phyloP scores from a whole-genome alignment of 192 early-diverging fungal species.

The Linnemannia zychae region DNA sequence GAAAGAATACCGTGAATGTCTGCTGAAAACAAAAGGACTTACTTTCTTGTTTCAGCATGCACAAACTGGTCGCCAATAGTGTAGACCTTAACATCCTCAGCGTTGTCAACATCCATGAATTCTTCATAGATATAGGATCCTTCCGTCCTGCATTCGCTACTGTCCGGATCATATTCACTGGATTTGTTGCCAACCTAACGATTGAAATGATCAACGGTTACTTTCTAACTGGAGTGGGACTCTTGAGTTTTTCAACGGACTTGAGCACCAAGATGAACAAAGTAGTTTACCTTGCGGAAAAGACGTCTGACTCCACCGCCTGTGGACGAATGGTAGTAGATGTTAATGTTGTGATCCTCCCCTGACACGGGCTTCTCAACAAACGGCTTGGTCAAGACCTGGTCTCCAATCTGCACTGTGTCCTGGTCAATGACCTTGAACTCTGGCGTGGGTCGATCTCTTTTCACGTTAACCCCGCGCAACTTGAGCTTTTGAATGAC shows the following conservation, averaged over 20 bases:
- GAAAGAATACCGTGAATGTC: background rate
- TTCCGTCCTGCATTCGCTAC: constrained; percentile 72
- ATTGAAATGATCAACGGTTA: background rate
- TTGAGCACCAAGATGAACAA: background rate
- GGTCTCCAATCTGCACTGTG: constrained; percentile 75
- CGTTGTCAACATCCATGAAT: constrained; percentile 92
- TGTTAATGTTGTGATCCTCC: constrained; percentile 97
- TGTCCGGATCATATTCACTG: constrained; percentile 83
- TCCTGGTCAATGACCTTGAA: constrained; percentile 70
- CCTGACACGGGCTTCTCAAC: constrained; percentile 98
- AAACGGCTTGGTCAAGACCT: constrained; percentile 89
- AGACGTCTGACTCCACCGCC: constrained; percentile 86
- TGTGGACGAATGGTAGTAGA: constrained; percentile 86
- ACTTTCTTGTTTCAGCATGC: constrained; percentile 96
- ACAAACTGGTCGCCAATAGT: constrained; percentile 88
- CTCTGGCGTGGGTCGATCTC: constrained; percentile 40
- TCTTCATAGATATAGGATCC: constrained; percentile 95
- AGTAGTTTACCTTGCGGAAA: constrained; percentile 77
- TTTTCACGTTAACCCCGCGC: constrained; percentile 61
- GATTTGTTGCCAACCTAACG: constrained; percentile 95
- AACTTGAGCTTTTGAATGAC: constrained; percentile 67
- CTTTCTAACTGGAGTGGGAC: background rate
- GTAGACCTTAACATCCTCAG: constrained; percentile 97
- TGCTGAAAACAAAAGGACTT: background rate
- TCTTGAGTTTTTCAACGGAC: background rate